Base-by-base conservation (phyloP, 139 green algal genomes). In the Chlamydomonas incerta region DNA sequence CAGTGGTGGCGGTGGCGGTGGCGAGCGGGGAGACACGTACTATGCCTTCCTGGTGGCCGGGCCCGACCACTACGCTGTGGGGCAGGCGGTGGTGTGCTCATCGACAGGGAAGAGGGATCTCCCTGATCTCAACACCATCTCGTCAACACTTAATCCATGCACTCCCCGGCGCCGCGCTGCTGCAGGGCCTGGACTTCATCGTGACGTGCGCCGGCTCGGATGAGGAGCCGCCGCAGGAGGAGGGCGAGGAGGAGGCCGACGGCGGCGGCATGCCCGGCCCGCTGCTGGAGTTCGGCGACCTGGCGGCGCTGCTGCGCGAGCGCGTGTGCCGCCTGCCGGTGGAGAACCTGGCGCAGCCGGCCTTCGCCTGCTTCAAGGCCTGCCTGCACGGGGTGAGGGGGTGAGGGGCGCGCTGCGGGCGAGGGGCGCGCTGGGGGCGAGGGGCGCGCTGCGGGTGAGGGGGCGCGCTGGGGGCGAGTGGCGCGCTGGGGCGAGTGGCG, bases 351-450 rank as follows among this genome's bases (percentile, higher is more conserved):
- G 68, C 74, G 15, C 47, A 33, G 34, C 55, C 69, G 8, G 91
- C 89, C 24, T 94, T 89, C 71, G 46, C 70, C 28, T 91, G 88
- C 71, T 88, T 92, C 68, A 62, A 74, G 10, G 58, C 72, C 0
- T 92, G 89, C 82, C 60, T 93, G 18, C 10, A 77, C 33, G 66
- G 68, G 87, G 87, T 93, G 86, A 41, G 86, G 8, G 31, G n/a
- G n/a, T n/a, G n/a, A n/a, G n/a, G n/a, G n/a, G n/a, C n/a, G n/a
- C n/a, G n/a, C n/a, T n/a, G n/a, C n/a, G n/a, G n/a, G n/a, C n/a
- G n/a, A n/a, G n/a, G n/a, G n/a, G n/a, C n/a, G n/a, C n/a, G n/a
- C n/a, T n/a, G n/a, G n/a, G n/a, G n/a, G n/a, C n/a, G n/a, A n/a
- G n/a, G n/a, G n/a, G n/a, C n/a, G n/a, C n/a, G n/a, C n/a, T n/a